phyloP scores from a whole-genome alignment of 306 rosid species.

The Cucurbita moschata region DNA sequence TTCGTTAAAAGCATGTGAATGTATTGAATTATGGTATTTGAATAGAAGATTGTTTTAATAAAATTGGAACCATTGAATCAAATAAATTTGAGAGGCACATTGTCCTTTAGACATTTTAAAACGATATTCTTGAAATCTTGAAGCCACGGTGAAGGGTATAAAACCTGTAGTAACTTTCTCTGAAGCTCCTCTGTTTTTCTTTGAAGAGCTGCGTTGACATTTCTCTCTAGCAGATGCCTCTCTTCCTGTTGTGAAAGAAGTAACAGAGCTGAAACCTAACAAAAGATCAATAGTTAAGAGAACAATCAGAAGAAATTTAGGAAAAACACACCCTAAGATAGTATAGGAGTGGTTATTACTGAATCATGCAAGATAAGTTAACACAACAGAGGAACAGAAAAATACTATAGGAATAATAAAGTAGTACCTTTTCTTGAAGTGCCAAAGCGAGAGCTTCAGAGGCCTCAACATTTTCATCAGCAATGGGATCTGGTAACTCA shows the following conservation, averaged over 20 bases:
- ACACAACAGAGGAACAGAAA: slow-evolving; percentile 3
- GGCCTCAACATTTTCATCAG: slow-evolving; percentile 27
- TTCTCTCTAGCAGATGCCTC: slow-evolving; percentile 68
- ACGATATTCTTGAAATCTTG: neutral
- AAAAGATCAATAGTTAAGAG: slow-evolving; percentile 11
- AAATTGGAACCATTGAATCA: too few relatives aligned
- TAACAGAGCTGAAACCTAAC: slow-evolving; percentile 62
- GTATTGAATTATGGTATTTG: too few relatives aligned
- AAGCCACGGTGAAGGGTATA: slow-evolving; percentile 9
- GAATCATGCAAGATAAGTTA: neutral
- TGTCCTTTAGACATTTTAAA: neutral
- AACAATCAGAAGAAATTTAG: slow-evolving; percentile 6
- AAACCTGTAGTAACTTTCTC: slow-evolving; percentile 78
- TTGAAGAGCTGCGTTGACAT: slow-evolving; percentile 69
- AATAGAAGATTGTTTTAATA: too few relatives aligned
- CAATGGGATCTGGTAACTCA: slow-evolving; percentile 17
- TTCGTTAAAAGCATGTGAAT: too few relatives aligned
- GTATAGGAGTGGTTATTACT: neutral
- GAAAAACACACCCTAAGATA: neutral
- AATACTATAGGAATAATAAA: neutral
- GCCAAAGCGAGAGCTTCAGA: slow-evolving; percentile 72
- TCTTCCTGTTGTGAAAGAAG: slow-evolving; percentile 94
- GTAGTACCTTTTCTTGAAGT: slow-evolving; percentile 71
- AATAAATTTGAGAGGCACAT: neutral
- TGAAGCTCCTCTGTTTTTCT: slow-evolving; percentile 73